Base-by-base conservation (phyloP, 805 yeast genomes). In the Myxozyma monticola region DNA sequence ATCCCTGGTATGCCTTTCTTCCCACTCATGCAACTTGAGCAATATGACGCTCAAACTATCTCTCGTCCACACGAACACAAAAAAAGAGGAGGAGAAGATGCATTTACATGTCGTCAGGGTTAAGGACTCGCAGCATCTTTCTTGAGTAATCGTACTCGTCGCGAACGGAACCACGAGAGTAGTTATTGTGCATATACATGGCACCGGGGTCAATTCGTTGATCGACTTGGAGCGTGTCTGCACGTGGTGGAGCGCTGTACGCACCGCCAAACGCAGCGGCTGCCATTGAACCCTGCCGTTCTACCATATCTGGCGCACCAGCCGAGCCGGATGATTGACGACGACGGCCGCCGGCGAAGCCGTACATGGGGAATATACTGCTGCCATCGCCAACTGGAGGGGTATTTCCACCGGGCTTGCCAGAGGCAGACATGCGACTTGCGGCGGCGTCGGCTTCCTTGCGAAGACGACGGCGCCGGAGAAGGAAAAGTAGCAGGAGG, bases 61-160 rank as follows among this genome's bases (percentile, higher is more conserved):
- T n/a, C n/a, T n/a, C n/a, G n/a, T n/a, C n/a, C n/a, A n/a, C n/a
- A n/a, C n/a, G n/a, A n/a, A n/a, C n/a, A n/a, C n/a, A n/a, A 26
- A 26, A 26, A 8, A 7, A 30, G 6, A n/a, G n/a, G n/a, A n/a
- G n/a, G n/a, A n/a, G n/a, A n/a, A n/a, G n/a, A n/a, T n/a, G n/a
- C n/a, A 14, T 21, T 39, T 25, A 51, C 34, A 48, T 51, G 30
- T 57, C 59, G 40, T 68, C 74, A 1, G 76, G 76, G 57, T 81
- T 81, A 3, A 81, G 74, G 22, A 81, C 82, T 33, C 78, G 66
- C 31, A 81, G 66, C 4, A 81, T 83, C 50, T 76, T 70, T 37
- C 85, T 68, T 3, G 79, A 72, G 59, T 81, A 81, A 60, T 81
- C 85, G 54, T 71, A 71, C 49, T 81, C 77, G 61, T 81, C 86